phyloP scores from a whole-genome alignment of 257 asterid species.

The Capsicum baccatum region DNA sequence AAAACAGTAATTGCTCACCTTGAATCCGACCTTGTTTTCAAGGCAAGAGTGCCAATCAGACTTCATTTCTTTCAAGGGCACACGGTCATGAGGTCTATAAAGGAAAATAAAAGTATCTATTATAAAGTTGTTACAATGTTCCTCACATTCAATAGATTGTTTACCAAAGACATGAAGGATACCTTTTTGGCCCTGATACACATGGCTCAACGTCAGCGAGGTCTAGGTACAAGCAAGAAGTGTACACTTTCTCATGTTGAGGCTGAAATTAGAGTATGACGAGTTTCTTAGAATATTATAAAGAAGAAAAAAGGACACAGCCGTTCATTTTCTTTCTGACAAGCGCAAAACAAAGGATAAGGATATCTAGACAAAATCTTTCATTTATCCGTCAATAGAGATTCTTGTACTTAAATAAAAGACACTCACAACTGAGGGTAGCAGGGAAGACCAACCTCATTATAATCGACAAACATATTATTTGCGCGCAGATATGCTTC shows the following conservation, averaged over 20 bases:
- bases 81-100: slow-evolving; percentile 94
- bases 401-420: slow-evolving; percentile 1
- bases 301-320: neutral
- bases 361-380: neutral
- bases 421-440: slow-evolving; percentile 11
- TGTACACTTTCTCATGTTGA: slow-evolving; percentile 81
- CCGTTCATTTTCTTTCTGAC: neutral
- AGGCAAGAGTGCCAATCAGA: slow-evolving; percentile 94
- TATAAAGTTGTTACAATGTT: neutral
- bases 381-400: neutral
- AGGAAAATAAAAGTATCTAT: slow-evolving; percentile 25
- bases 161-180: slow-evolving; percentile 16
- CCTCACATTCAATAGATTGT: slow-evolving; percentile 13
- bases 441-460: slow-evolving; percentile 52
- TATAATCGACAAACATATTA: slow-evolving; percentile 92
- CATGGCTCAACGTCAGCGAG: slow-evolving; percentile 84
- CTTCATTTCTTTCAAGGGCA: slow-evolving; percentile 85
- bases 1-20: slow-evolving; percentile 55
- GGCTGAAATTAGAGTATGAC: slow-evolving; percentile 56
- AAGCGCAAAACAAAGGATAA: neutral
- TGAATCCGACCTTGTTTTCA: slow-evolving; percentile 88
- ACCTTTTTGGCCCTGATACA: slow-evolving; percentile 95
- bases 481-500: slow-evolving; percentile 98
- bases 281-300: slow-evolving; percentile 17
- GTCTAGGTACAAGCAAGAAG: slow-evolving; percentile 70